Percentiles rank a stretch among this genome's conserved stretches.
phyloP scores from a whole-genome alignment of 225 moss, liverwort and hornwort species.

The Marchantia paleacea region DNA sequence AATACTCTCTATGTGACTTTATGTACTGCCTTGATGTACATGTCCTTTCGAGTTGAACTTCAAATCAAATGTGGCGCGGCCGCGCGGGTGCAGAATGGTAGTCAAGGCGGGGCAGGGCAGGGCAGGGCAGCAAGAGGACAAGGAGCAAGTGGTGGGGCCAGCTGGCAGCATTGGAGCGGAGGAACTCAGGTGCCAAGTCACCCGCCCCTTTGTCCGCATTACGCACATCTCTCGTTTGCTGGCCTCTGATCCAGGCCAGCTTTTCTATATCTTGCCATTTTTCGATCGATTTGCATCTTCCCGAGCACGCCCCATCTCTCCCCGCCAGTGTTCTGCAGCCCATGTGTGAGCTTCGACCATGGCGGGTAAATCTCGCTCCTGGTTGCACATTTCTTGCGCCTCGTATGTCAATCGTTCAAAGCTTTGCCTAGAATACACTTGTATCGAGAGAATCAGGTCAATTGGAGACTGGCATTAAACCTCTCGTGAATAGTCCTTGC shows the following conservation, averaged over 20 bases:
- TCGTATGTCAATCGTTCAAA: not conserved
- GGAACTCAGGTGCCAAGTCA: conserved; percentile 8
- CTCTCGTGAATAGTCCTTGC: no score
- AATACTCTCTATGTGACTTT: no score
- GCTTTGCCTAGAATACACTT: not conserved
- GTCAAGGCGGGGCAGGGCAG: not conserved
- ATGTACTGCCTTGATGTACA: no score
- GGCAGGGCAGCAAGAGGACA: not conserved
- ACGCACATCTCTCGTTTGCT: not conserved
- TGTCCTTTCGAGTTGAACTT: no score
- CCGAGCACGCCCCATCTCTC: not conserved
- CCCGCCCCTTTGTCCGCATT: not conserved
- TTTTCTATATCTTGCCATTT: not conserved
- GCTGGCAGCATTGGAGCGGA: not conserved
- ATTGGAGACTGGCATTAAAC: no score
- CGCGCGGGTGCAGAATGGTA: no score
- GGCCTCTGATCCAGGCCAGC: not conserved
- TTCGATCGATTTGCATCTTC: not conserved
- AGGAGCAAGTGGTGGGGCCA: not conserved
- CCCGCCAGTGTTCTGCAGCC: not conserved
- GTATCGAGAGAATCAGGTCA: not conserved
- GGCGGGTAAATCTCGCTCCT: conserved; percentile 13
- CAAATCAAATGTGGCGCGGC: no score
- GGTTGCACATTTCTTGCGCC: not conserved
- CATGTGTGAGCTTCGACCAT: conserved; percentile 18